These are phyloP conservation scores for Durusdinium trenchii DNA, from an alignment of 73 alveolate genomes.

Conservation along the genomic window DNA sequence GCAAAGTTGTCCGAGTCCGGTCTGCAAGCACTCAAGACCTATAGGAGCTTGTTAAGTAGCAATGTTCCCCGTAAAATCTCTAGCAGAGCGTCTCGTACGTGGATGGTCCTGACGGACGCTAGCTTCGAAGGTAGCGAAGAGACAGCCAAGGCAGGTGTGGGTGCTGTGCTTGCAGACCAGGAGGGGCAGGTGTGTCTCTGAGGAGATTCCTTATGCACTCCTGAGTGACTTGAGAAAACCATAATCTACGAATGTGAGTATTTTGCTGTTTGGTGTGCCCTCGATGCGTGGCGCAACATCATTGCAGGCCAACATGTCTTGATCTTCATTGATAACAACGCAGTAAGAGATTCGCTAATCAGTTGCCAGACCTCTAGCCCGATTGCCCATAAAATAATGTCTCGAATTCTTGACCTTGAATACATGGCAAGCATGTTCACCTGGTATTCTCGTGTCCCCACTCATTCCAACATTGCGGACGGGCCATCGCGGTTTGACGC, in stretches of 20 bases:
- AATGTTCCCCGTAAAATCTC: not conserved
- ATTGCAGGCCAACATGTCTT: not conserved
- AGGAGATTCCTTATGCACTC: not conserved
- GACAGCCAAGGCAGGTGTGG: not conserved
- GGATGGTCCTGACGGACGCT: not conserved
- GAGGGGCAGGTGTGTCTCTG: not conserved
- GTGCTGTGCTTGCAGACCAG: not conserved
- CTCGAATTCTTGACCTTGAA: not conserved
- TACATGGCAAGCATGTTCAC: not conserved
- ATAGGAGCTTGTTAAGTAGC: not conserved
- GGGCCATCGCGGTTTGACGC: too few species aligned
- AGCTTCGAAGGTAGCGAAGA: not conserved
- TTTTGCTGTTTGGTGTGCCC: not conserved
- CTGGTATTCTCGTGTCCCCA: not conserved
- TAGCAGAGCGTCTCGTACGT: not conserved
- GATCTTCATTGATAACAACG: not conserved
- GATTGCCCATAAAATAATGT: not conserved
- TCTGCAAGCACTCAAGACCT: not conserved
- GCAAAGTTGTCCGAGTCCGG: not conserved
- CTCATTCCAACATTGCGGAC: conserved; percentile 2
- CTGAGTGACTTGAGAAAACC: not conserved
- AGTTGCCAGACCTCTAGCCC: not conserved
- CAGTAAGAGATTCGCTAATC: not conserved
- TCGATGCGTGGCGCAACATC: not conserved
- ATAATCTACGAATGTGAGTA: not conserved